A percentile compares a stretch with the other conserved stretches of the same genome.
phyloP scores from a whole-genome alignment of 129 eudicot species.

The Ambrosia artemisiifolia region DNA sequence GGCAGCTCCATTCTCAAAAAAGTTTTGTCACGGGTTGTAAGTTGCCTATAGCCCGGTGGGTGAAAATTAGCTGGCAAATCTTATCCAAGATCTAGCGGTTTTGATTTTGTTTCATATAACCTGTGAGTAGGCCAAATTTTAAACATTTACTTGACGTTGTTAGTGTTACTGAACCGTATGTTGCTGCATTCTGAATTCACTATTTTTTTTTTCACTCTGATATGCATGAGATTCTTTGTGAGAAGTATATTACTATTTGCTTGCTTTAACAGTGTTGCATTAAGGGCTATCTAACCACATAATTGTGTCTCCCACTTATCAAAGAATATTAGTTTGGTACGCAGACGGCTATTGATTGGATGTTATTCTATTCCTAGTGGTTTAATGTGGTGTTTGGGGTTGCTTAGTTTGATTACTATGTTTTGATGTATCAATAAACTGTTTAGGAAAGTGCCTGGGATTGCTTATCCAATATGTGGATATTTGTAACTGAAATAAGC shows the following conservation, averaged over 20 bases:
- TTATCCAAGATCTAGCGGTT: constrained; percentile 11
- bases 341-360: no score
- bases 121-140: neutral
- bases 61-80: neutral
- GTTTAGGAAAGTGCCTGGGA: no score
- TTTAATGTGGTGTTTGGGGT: no score
- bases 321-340: no score
- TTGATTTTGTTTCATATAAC: neutral
- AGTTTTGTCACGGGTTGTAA: constrained; percentile 13
- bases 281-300: no score
- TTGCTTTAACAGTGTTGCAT: no score
- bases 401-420: neutral
- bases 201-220: neutral
- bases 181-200: neutral
- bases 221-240: neutral
- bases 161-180: neutral
- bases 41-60: constrained; percentile 18
- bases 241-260: neutral
- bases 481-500: no score
- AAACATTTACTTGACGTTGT: neutral
- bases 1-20: constrained; percentile 25
- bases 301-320: no score
- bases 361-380: no score
- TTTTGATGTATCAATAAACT: neutral
- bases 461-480: no score